Conservation (phyloP, 2,329 filamentous ascomycete species). For the Apiospora kogelbergensis region DNA sequence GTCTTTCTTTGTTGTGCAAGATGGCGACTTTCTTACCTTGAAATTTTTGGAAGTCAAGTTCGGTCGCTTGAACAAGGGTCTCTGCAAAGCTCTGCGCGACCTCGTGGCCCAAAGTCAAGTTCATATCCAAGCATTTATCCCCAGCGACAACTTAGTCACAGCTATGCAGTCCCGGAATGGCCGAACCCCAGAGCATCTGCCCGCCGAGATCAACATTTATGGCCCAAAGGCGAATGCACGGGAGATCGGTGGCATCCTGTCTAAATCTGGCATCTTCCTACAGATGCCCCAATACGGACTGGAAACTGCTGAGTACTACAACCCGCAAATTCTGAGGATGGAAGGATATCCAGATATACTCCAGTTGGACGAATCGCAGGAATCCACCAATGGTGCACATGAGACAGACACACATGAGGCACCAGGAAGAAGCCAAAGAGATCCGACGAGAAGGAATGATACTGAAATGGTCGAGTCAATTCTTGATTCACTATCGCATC, state of each 20-base stretch:
- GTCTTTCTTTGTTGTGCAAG: not conserved
- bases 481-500: not conserved
- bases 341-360: not conserved
- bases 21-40: not conserved
- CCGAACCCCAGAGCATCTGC: not conserved
- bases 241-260: not conserved
- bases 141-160: not conserved
- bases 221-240: not conserved
- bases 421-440: not conserved
- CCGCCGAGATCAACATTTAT: not conserved
- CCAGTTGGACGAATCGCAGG: not conserved
- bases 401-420: not conserved
- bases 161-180: not conserved
- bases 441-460: not conserved
- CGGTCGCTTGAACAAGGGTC: not conserved
- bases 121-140: not conserved
- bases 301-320: not conserved
- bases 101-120: not conserved
- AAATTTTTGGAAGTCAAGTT: not conserved
- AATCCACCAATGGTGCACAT: not conserved
- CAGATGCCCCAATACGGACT: not conserved
- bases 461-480: not conserved
- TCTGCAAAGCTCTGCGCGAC: not conserved
- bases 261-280: not conserved
- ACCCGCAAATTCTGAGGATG: not conserved